Base-by-base conservation (phyloP, 768 basidiomycete genomes). In the Lactarius evosmus region DNA sequence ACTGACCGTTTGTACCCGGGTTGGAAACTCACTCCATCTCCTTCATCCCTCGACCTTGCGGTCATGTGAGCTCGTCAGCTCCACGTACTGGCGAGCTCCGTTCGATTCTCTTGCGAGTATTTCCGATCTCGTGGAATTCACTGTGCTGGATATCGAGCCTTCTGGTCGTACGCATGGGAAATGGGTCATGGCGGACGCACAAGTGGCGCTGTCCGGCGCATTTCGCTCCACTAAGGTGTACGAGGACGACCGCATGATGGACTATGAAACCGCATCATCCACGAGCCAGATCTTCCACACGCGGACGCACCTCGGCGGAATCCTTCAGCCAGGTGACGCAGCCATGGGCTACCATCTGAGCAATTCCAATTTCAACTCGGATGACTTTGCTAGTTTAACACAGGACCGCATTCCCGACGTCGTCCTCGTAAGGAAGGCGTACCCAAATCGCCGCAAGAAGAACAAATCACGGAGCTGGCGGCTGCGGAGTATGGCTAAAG, bases 401-500 rank as follows among this genome's bases (percentile, higher is more conserved):
- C 65, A 78, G 29, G 80, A 82, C 22, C 84, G 89, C 41, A 80
- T 96, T 59, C 97, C 96, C 2, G 95, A 98, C 70, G 86, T 97
- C 67, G 84, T 99, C 36, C 85, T 99, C 17, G 89, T 97, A 65
- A 91, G 92, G 79, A 98, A 99, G 81, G 83, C 92, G 54, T 98
- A 98, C 76, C 96, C 95, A 55, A 91, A 93, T 75, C 79, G 94
- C 36, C 76, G 95, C 63, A 97, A 96, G 82, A 98, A 97, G 83
- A 86, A 81, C 71, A 87, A 85, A 75, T 76, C 90, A 6, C 81
- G 97, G 56, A 83, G 78, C 65, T 98, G 96, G 96, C 86, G 86
- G 74, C 79, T 98, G 66, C 82, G 91, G 69, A 94, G 91, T 70
- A 98, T 99, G 56, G 93, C 91, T 58, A 94, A 93, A 74, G 94